Conservation (phyloP, 164 flowering plant genomes). For the Protea cynaroides region DNA sequence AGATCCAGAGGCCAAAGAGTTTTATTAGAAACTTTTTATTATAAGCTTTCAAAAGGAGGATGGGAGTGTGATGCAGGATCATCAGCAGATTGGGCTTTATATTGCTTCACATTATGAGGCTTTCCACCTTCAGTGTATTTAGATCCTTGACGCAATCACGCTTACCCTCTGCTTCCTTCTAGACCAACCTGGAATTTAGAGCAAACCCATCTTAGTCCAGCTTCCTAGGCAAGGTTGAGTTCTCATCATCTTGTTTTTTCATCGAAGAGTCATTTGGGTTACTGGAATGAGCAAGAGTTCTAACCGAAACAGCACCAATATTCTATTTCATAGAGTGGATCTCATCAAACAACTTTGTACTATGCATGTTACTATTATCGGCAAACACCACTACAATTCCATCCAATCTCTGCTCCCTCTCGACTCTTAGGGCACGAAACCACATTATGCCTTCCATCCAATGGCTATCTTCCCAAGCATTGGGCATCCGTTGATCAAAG, state of each 20-base stretch:
- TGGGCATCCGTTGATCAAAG: conserved; percentile 55
- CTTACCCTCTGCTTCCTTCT: conserved; percentile 64
- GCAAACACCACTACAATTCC: conserved; percentile 94
- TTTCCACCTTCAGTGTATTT: no score
- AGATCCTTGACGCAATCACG: conserved; percentile 77
- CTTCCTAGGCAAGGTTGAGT: conserved; percentile 55
- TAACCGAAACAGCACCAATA: conserved; percentile 91
- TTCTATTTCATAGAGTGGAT: conserved; percentile 76
- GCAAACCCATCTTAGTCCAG: conserved; percentile 97
- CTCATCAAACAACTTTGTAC: conserved; percentile 94
- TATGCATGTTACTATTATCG: conserved; percentile 94
- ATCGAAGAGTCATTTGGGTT: conserved; percentile 20
- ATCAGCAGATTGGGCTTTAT: no score
- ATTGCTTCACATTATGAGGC: no score
- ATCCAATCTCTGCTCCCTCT: conserved; percentile 71
- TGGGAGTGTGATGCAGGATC: no score
- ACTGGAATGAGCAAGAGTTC: conserved; percentile 70
- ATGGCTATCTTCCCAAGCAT: conserved; percentile 67
- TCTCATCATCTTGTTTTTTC: conserved; percentile 32
- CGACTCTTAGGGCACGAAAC: conserved; percentile 65
- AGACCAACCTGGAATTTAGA: conserved; percentile 74
- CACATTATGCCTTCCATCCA: conserved; percentile 71
- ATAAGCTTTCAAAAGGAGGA: no score
- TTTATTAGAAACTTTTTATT: no score
- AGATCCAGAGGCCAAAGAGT: no score